Evolutionary conservation across 1,284 basidiomycete species (phyloP).

Genomic region (Ceratobasidium sp.): DNA sequence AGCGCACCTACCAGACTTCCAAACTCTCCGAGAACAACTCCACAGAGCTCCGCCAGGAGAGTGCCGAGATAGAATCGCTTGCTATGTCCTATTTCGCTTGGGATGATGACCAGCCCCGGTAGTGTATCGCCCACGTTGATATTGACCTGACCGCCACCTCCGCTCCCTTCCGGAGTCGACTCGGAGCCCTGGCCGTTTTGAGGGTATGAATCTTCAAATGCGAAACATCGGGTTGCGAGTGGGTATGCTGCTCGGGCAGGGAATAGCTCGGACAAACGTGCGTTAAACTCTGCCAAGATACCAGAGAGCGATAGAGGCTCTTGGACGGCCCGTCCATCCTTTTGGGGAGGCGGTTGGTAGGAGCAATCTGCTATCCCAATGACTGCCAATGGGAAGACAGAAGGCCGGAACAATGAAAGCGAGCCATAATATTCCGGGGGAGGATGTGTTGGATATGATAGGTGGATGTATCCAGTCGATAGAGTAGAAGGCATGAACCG

Average conservation of each 20-base stretch:
- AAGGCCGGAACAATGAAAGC: conserved; percentile 71
- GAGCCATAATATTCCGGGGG: conserved; percentile 63
- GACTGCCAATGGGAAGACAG: conserved; percentile 77
- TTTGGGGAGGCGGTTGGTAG: conserved; percentile 47
- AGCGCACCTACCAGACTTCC: conserved; percentile 59
- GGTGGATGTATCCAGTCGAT: conserved; percentile 72
- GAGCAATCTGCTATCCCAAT: conserved; percentile 76
- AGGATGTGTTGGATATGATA: conserved; percentile 73
- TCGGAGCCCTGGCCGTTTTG: conserved; percentile 8
- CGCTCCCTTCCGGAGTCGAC: neutral
- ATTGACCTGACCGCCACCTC: conserved; percentile 63
- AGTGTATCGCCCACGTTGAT: conserved; percentile 61
- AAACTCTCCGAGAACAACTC: conserved; percentile 80
- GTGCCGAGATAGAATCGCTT: conserved; percentile 76
- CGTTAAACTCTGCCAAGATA: conserved; percentile 69
- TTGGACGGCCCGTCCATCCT: neutral
- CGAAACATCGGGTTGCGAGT: conserved; percentile 73
- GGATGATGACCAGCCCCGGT: conserved; percentile 73
- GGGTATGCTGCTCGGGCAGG: conserved; percentile 73
- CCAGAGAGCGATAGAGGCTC: conserved; percentile 59
- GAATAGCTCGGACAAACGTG: conserved; percentile 64
- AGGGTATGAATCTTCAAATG: conserved; percentile 62
- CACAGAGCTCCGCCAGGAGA: conserved; percentile 83
- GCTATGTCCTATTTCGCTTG: conserved; percentile 78
- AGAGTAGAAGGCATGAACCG: conserved; percentile 81